A percentile compares a stretch with the other conserved stretches of the same genome.
Conservation (phyloP, 305 asterid species). For the Fraxinus nigra region DNA sequence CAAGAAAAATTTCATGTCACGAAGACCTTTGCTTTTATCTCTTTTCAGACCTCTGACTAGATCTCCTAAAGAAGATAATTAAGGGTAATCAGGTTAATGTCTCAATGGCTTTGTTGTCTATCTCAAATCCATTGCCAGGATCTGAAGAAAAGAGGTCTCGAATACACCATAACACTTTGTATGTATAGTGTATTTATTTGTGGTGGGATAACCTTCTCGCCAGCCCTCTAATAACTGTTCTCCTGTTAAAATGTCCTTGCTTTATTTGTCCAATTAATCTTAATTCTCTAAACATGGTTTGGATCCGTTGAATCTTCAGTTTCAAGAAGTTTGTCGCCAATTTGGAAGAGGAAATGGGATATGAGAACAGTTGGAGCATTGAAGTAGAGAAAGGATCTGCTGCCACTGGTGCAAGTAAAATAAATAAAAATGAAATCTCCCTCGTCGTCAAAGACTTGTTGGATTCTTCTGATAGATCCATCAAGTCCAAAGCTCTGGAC, state of each 20-base stretch:
- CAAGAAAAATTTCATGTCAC: background rate
- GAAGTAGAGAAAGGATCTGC: constrained; percentile 38
- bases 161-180: background rate
- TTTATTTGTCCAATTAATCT: background rate
- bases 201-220: background rate
- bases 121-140: constrained; percentile 2
- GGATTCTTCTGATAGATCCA: constrained; percentile 46
- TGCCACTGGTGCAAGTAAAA: constrained; percentile 32
- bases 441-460: constrained; percentile 62
- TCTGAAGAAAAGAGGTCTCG: background rate
- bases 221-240: background rate
- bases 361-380: constrained; percentile 33
- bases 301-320: constrained; percentile 44
- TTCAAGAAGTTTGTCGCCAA: constrained; percentile 70
- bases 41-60: background rate
- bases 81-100: background rate
- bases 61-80: background rate
- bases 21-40: background rate
- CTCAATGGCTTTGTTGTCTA: background rate
- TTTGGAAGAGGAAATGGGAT: constrained; percentile 62
- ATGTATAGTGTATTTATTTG: background rate
- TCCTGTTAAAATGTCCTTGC: background rate
- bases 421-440: constrained; percentile 54
- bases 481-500: constrained; percentile 61
- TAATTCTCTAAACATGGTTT: constrained; percentile 18